Evolutionary conservation across 306 rosid genomes (phyloP).

Genomic region (Castanopsis chinensis): DNA sequence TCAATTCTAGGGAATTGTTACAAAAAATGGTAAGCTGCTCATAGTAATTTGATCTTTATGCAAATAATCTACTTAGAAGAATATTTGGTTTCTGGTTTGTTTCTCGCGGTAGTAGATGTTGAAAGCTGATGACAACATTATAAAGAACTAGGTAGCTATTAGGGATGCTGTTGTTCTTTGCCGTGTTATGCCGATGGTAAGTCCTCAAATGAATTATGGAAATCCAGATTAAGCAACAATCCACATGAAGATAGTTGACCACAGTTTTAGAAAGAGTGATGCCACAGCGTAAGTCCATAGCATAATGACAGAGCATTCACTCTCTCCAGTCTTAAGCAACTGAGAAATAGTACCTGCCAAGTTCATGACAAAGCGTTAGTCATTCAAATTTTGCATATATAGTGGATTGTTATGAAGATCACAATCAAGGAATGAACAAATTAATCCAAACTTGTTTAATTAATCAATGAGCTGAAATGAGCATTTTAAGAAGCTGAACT

Average conservation of each 20-base stretch:
- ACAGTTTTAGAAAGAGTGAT: background rate
- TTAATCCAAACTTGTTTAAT: too few species aligned
- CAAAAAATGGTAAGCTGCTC: background rate
- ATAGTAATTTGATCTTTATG: background rate
- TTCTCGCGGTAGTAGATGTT: background rate
- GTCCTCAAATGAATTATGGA: background rate
- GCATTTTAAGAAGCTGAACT: too few species aligned
- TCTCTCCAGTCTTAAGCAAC: background rate
- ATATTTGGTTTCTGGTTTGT: background rate
- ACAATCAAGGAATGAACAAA: background rate
- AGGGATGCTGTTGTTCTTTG: background rate
- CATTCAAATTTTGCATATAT: background rate
- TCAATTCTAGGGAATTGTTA: background rate
- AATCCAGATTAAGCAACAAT: background rate
- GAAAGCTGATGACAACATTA: background rate
- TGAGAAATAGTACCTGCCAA: constrained; percentile 9
- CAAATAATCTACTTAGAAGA: background rate
- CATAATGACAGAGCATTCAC: constrained; percentile 7
- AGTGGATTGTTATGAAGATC: background rate
- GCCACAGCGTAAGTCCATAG: constrained; percentile 10
- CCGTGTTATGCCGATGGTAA: background rate
- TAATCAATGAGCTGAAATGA: too few species aligned
- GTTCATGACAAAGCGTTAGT: background rate
- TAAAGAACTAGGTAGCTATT: background rate
- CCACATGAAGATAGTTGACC: constrained; percentile 3